Evolutionary conservation across 106 monocot genomes (phyloP).

Genomic region (Apostasia shenzhenica): DNA sequence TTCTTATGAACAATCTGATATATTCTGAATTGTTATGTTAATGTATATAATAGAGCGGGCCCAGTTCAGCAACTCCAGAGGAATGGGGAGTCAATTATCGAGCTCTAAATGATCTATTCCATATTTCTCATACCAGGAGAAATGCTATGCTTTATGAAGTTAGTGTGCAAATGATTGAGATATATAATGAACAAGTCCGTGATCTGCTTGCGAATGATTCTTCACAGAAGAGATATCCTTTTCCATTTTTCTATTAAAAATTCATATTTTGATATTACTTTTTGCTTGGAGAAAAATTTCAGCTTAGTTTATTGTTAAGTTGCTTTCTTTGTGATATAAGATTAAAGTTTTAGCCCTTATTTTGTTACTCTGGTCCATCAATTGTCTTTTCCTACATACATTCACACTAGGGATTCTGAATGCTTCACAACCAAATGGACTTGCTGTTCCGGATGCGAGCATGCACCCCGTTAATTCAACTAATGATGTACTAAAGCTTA

Average conservation of each 20-base stretch:
- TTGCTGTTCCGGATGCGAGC: conserved; percentile 71
- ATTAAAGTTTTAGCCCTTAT: not conserved
- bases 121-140: conserved; percentile 44
- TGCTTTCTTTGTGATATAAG: no score
- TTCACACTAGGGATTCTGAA: conserved; percentile 57
- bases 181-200: conserved; percentile 82
- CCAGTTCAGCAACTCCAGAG: conserved; percentile 39
- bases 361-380: not conserved
- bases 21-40: not conserved
- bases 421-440: conserved; percentile 48
- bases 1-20: not conserved
- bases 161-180: conserved; percentile 80
- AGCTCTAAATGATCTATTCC: conserved; percentile 75
- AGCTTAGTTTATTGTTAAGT: no score
- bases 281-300: no score
- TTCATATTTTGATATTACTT: no score
- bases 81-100: conserved; percentile 74
- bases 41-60: conserved; percentile 34
- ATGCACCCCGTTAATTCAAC: conserved; percentile 58
- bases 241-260: not conserved
- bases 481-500: conserved; percentile 55
- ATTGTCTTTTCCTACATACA: conserved; percentile 31
- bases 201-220: conserved; percentile 62
- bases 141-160: conserved; percentile 44
- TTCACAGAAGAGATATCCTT: conserved; percentile 81